Base-by-base conservation (phyloP, 176 grass and related monocot genomes). In the Rhynchospora tenuis region DNA sequence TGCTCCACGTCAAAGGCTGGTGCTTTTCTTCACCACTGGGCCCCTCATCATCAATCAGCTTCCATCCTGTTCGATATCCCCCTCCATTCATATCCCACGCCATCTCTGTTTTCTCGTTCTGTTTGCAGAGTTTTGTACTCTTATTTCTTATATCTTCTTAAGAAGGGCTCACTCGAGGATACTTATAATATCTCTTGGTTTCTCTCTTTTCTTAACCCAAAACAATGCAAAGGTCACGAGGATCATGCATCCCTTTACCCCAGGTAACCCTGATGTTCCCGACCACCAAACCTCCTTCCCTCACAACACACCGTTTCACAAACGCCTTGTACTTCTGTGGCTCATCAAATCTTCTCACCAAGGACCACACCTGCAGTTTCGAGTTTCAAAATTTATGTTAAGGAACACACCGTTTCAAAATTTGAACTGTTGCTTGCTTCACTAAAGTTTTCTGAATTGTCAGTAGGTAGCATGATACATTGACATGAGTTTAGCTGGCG, bases 251-350 rank as follows among this genome's bases (percentile, higher is more conserved):
- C 42, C 79, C 43, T 46, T 20, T 33, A 64, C 79, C 79, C 22
- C 11, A 64, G 94, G 94, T 2, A 97, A 88, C 94, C 38, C 91
- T 81, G 44, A 97, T 48, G 61, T 90, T 97, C 46, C 94, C 91
- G 79, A 97, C 88, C 86, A 88, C 79, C 50, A 89, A 83, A 78
- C 88, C 88, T 64, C 90, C 90, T 16, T 85, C 89, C 13, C 80
- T 92, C 92, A 97, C 74, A 17, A 94, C 86, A 86, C 94, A 97
- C 81, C 88, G 84, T 27, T 88, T 89, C 44, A 97, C 88, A 88
- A 97, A 97, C 23, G 90, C 90, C 86, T 97, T 97, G 85, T 97
- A 97, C 70, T 85, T 73, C 86, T 97, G 94, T 55, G 91, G 94
- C 86, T 97, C 88, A 83, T 97, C 94, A 78, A 97, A 97, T 63